Evolutionary conservation across 805 yeast genomes (phyloP).

Genomic region (Sugiyamaella chiloensis): DNA sequence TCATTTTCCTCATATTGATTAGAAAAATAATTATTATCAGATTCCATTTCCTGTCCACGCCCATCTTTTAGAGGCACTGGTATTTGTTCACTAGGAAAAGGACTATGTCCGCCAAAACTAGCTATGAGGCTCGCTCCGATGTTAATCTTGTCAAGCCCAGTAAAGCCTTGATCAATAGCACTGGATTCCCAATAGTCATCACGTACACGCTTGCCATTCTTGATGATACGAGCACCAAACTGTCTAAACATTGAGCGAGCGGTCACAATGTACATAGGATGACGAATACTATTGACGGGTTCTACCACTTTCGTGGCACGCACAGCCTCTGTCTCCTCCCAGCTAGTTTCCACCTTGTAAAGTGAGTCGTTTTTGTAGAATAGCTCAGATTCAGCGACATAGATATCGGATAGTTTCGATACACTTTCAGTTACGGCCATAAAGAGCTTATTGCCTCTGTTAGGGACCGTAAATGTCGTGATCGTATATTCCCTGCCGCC

Average conservation of each 20-base stretch:
- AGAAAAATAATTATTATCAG: no score
- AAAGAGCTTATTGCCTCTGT: conserved; percentile 35
- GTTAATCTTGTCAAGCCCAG: conserved; percentile 43
- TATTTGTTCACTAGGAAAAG: no score
- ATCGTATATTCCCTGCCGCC: conserved; percentile 42
- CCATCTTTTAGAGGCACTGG: no score
- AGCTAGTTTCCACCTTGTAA: conserved; percentile 36
- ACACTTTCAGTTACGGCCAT: conserved; percentile 43
- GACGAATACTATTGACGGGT: conserved; percentile 31
- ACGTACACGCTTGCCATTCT: conserved; percentile 45
- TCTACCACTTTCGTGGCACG: conserved; percentile 32
- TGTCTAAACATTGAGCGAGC: conserved; percentile 45
- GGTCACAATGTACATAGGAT: conserved; percentile 38
- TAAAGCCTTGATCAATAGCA: conserved; percentile 42
- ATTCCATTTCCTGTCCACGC: no score
- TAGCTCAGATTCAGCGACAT: conserved; percentile 52
- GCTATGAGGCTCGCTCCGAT: no score
- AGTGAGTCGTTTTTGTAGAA: conserved; percentile 42
- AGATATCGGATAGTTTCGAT: conserved; percentile 40
- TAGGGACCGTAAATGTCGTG: conserved; percentile 41
- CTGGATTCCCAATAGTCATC: conserved; percentile 58
- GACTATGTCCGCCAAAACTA: no score
- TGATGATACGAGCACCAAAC: conserved; percentile 50
- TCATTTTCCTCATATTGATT: no score
- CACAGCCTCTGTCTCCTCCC: conserved; percentile 39